Evolutionary conservation across 1,284 basidiomycete species (phyloP), one percentile per base, ranked within the genome.

Genomic region (Malassezia yamatoensis): DNA sequence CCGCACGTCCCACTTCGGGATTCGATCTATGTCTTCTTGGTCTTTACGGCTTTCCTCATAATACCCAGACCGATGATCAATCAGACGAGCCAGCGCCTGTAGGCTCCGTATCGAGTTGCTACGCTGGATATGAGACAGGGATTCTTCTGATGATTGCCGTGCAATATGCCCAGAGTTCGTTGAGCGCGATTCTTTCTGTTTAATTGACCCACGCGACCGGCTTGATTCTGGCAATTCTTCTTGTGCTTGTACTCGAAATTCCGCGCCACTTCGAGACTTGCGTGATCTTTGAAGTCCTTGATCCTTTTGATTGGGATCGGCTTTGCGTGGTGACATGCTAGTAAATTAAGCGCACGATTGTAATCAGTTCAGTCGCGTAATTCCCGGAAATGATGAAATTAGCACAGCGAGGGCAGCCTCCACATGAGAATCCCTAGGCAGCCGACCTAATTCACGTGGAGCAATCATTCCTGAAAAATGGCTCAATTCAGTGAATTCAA

Each of bases 21-120:
- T 54, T 56, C 52, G 54, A 15, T 49, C 44, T 15, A 66, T 51
- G 40, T 62, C 60, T 15, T 65, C 61, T 18, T 61, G 61, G 16
- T 47, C 57, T 24, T 62, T 43, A n/a, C 66, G 58, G 35, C 54
- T 51, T 20, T 65, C 61, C 47, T 72, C 69, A 51, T 62, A 70
- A 50, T 64, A 68, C 46, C 66, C 66, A 44, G 66, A 65, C 1
- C 69, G 61, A 10, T 60, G 58, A 55, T 72, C 69, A 57, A 72
- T 64, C 7, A 72, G 59, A 41, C 62, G 64, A 49, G 63, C 63
- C 15, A 72, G 63, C 12, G 56, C 65, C 12, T 63, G 59, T 42
- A 72, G 57, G 59, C 69, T 67, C 32, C 61, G 60, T 10, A 72
- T 54, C 11, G 69, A 72, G 7, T 64, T 65, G 18, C 61, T 48